Percentiles rank a stretch among this genome's conserved stretches.
phyloP scores from a whole-genome alignment of 108 stramenopile genomes.

The Discostella pseudostelligera region DNA sequence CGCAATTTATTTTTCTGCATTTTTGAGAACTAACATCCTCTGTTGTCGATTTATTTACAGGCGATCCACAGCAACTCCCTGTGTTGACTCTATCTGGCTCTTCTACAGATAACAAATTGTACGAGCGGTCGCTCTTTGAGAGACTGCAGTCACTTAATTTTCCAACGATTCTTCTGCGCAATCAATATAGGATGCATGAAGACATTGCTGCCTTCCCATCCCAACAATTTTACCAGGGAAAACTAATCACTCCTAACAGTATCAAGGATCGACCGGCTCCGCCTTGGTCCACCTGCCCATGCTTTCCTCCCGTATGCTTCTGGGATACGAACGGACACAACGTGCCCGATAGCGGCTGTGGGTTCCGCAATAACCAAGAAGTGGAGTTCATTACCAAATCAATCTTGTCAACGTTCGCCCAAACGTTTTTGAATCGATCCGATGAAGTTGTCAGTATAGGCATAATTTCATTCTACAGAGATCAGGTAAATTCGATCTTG shows the following conservation, averaged over 20 bases:
- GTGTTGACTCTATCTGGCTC: conserved; percentile 68
- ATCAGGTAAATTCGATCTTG: conserved; percentile 44
- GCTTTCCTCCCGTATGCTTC: conserved; percentile 44
- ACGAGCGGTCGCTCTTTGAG: conserved; percentile 69
- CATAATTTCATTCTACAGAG: conserved; percentile 60
- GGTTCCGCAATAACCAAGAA: conserved; percentile 46
- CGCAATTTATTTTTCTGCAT: neutral
- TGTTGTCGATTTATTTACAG: conserved; percentile 40
- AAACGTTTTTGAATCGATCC: conserved; percentile 14
- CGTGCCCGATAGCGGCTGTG: conserved; percentile 20
- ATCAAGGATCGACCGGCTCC: conserved; percentile 31
- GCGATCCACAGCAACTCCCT: conserved; percentile 89
- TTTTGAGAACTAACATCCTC: neutral
- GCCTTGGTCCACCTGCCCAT: conserved; percentile 29
- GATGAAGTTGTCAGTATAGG: conserved; percentile 35
- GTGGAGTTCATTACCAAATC: conserved; percentile 41
- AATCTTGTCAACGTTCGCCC: conserved; percentile 28
- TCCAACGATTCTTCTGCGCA: conserved; percentile 69
- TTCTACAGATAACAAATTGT: conserved; percentile 46
- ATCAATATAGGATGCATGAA: conserved; percentile 83
- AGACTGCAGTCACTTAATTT: conserved; percentile 67
- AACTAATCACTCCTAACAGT: conserved; percentile 38
- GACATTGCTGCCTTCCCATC: conserved; percentile 63
- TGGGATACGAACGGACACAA: conserved; percentile 33
- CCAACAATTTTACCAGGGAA: conserved; percentile 50